These are phyloP conservation scores for Cystobasidium slooffiae DNA, from an alignment of 1,284 basidiomycete genomes.

Conservation along the genomic window DNA sequence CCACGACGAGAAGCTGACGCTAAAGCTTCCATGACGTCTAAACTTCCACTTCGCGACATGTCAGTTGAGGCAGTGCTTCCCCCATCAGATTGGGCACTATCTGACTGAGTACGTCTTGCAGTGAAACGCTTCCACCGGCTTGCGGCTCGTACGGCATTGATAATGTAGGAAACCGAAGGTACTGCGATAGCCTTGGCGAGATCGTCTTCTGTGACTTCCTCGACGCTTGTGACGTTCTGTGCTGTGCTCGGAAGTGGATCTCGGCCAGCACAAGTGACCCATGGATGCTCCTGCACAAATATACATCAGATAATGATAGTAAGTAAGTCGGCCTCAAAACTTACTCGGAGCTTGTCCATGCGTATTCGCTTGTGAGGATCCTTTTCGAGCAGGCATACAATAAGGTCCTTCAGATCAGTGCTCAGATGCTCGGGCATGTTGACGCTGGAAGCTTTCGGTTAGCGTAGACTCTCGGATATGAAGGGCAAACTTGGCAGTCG, in stretches of 20 bases:
- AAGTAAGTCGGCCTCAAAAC: conserved; percentile 37
- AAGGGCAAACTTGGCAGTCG: not conserved
- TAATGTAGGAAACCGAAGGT: conserved; percentile 41
- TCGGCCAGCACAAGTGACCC: conserved; percentile 57
- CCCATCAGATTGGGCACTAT: conserved; percentile 6
- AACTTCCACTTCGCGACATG: conserved; percentile 30
- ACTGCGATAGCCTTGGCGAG: conserved; percentile 29
- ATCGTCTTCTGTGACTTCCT: conserved; percentile 39
- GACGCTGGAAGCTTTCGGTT: conserved; percentile 49
- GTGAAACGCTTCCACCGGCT: conserved; percentile 34
- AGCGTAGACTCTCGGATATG: not conserved
- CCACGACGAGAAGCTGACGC: not conserved
- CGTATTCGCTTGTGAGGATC: conserved; percentile 56
- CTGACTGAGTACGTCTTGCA: conserved; percentile 37
- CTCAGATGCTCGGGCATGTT: conserved; percentile 57
- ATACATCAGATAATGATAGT: not conserved
- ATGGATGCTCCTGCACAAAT: conserved; percentile 57
- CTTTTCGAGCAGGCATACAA: conserved; percentile 58
- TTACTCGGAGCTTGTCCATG: conserved; percentile 57
- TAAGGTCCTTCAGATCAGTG: conserved; percentile 55
- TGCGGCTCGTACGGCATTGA: conserved; percentile 42
- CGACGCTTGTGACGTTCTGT: conserved; percentile 39
- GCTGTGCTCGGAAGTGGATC: conserved; percentile 55
- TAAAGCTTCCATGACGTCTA: conserved; percentile 19
- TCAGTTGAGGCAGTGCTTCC: conserved; percentile 15